Base-by-base conservation (phyloP, 768 basidiomycete species). In the Mycena kentingensis region DNA sequence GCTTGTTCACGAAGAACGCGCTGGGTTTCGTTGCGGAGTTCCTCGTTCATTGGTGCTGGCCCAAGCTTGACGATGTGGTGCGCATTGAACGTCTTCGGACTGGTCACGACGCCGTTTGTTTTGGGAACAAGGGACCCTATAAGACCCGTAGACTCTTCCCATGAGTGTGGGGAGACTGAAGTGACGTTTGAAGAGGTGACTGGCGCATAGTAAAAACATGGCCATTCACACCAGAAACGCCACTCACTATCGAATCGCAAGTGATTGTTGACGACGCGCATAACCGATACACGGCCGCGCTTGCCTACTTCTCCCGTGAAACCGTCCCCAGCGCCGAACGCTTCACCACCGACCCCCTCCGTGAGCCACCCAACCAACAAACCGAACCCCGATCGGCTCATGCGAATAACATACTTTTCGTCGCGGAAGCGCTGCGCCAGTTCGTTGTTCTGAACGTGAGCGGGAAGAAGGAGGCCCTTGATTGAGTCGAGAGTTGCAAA, bases 311-410 rank as follows among this genome's bases (percentile, higher is more conserved):
- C 87, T 1, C 90, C 92, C 27, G 84, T 76, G 62, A 92, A 91
- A 0, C 93, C 87, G 45, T 84, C 81, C 7, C 92, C 85, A 52
- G 78, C 74, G 45, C 95, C 95, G 58, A 87, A 67, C n/a, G 86
- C 80, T 67, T 93, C 91, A 50, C 94, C 87, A 52, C 94, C 85
- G 49, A 87, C 77, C 15, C 93, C 94, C 66, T 98, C 95, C 21
- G 93, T 97, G 51, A 98, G 73, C 97, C 97, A 99, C 26, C 96
- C 95, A 2, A 98, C 79, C 7, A 99, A 77, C 25, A 99, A 82
- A 37, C 88, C 82, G 65, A 97, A 96, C 6, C 94, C 91, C 31
- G 94, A 94, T 24, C 91, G 82, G 49, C 90, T 91, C 83, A 98
- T 90, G 35, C 83, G 82, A 46, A 98, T 79, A 28, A 83, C 81